A percentile compares a stretch with the other conserved stretches of the same genome.
phyloP scores from a whole-genome alignment of 441 rosid genomes.

The Croton laevigatus region DNA sequence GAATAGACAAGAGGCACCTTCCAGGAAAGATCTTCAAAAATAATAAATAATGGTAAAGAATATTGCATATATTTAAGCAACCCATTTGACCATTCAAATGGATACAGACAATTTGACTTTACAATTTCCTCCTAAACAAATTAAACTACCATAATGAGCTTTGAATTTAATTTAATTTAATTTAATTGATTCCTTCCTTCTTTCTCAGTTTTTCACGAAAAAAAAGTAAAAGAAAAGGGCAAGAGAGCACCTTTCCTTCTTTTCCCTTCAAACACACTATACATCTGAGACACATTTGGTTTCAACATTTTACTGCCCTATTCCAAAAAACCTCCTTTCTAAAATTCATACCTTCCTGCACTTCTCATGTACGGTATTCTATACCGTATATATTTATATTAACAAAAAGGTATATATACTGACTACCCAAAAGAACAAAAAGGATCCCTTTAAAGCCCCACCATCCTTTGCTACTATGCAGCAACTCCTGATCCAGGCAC shows the following conservation, averaged over 20 bases:
- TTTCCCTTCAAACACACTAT: background rate
- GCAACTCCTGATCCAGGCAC: constrained; percentile 62
- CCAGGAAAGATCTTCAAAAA: no score
- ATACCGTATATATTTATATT: constrained; percentile 16
- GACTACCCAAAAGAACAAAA: constrained; percentile 11
- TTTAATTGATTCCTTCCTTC: background rate
- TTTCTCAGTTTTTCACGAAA: constrained; percentile 3
- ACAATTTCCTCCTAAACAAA: background rate
- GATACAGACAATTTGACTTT: background rate
- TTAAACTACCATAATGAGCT: background rate
- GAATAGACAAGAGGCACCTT: no score
- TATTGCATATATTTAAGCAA: no score
- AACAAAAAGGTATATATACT: constrained; percentile 18
- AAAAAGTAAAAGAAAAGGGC: background rate
- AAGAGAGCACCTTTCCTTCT: background rate
- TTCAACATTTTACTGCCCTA: background rate
- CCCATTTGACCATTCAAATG: no score
- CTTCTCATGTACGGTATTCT: constrained; percentile 14
- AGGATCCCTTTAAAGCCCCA: background rate
- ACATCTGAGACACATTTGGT: background rate
- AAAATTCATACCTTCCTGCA: background rate
- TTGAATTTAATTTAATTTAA: background rate
- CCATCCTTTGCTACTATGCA: constrained; percentile 23
- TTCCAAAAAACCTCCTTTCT: constrained; percentile 18
- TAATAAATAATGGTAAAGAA: no score